Base-by-base conservation (phyloP, 2,329 filamentous ascomycete species). In the Hypoxylon sp. region DNA sequence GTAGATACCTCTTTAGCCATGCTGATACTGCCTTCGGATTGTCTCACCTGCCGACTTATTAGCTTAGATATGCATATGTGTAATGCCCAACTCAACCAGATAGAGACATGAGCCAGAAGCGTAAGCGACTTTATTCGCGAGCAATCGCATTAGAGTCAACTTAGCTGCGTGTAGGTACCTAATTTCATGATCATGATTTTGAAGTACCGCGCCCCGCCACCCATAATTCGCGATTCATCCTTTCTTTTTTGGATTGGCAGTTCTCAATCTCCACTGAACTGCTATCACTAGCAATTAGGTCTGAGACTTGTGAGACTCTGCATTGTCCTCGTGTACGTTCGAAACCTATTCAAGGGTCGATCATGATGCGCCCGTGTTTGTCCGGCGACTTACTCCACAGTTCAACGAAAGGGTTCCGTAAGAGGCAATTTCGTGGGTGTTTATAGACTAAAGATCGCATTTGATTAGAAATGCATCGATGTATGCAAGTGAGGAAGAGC, bases 261-360 rank as follows among this genome's bases (percentile, higher is more conserved):
- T 39, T 45, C 43, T 58, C 30, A 25, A 58, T 58, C 46, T 54
- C 58, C 55, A 52, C 55, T 16, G 47, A 61, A 53, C 43, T 34
- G 37, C 41, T 50, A 34, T 63, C 46, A 41, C 34, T 57, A 45
- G 32, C 16, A 48, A 57, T 3, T 61, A n/a, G 46, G 27, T 61
- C 63, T 61, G 52, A 63, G 63, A 68, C 63, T 61, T 54, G 45
- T 60, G 54, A 65, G 63, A 69, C 56, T 63, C 52, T 63, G 66
- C 66, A 69, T 69, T 66, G 60, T 58, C 50, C 53, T 61, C 56
- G 51, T 66, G 63, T 66, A 29, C 59, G 63, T 52, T 68, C 66
- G 62, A 69, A 69, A 69, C 63, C 21, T 48, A 61, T 66, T 51
- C 56, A 48, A 52, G 50, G 61, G 61, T 61, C 65, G 65, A 68